Evolutionary conservation across 495 filamentous ascomycete genomes (phyloP), one percentile per base, ranked within the genome.

Genomic region (Thermothielavioides terrestris): DNA sequence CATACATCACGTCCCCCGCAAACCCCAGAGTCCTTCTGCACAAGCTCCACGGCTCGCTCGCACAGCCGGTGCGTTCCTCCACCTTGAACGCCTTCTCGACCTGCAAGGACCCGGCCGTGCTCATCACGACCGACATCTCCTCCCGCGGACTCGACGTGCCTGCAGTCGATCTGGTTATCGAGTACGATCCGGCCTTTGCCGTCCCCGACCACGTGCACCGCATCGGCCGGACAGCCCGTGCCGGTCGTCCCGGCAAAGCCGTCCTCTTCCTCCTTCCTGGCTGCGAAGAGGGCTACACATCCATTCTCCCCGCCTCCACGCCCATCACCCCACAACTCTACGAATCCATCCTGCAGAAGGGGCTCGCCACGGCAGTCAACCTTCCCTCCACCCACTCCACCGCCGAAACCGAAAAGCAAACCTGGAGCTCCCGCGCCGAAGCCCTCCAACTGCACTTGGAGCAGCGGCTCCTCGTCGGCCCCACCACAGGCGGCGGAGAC

Each of bases 101-200:
- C 32, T 81, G 75, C 50, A 73, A 71, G 3, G 74, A 84, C 2
- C 80, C 91, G 1, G 79, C 81, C 0, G 79, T 97, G 17, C 78
- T 98, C 46, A 77, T 98, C 58, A 94, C 88, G 61, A 97, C 92
- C 6, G 92, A 97, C 57, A 91, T 98, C 36, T 86, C 91, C 17
- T 90, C 92, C 17, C 86, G 92, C 46, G 92, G 92, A 60, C 79
- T 97, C 26, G 92, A 98, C 68, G 74, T 98, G 3, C 89, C 91
- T 1, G 90, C 94, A 37, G 85, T 97, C 32, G 92, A 98, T 58
- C 76, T 94, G 15, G 85, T 96, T 26, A 77, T 97, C 49, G 91
- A 98, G 62, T 96, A 92, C 64, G 92, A 96, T 60, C 89, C 92
- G 0, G 84, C 92, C 4, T 96, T 95, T 69, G 86, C 83, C 57